Percentiles rank a stretch among this genome's conserved stretches.
Conservation (phyloP, 805 yeast genomes). For the Ogataea pignaliae region DNA sequence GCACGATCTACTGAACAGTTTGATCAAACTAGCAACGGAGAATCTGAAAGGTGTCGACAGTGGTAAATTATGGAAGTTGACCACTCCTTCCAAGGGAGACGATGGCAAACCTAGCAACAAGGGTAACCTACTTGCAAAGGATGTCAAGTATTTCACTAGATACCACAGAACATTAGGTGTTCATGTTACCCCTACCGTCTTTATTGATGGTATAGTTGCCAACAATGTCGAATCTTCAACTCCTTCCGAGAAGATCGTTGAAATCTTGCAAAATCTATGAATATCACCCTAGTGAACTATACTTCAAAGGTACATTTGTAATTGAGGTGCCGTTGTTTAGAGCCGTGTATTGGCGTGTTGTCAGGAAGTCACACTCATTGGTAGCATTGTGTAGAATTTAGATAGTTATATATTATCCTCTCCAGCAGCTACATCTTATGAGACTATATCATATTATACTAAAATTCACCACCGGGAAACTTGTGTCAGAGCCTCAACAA, state of each 20-base stretch:
- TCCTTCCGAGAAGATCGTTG: slow-evolving; percentile 40
- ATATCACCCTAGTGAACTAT: no score
- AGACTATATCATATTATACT: no score
- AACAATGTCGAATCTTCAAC: slow-evolving; percentile 60
- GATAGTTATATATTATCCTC: no score
- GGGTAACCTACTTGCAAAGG: slow-evolving; percentile 57
- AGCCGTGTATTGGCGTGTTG: no score
- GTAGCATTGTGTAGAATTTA: no score
- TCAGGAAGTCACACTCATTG: no score
- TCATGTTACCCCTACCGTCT: slow-evolving; percentile 82
- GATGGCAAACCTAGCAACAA: slow-evolving; percentile 38
- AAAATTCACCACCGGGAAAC: no score
- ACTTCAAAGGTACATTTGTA: no score
- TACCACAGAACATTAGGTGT: slow-evolving; percentile 72
- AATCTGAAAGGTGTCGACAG: slow-evolving; percentile 33
- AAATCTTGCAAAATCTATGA: slow-evolving; percentile 30
- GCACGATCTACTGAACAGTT: slow-evolving; percentile 47
- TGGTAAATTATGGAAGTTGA: slow-evolving; percentile 28
- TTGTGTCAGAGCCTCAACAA: no score
- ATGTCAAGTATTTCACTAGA: slow-evolving; percentile 69
- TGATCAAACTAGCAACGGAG: slow-evolving; percentile 44
- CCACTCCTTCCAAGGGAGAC: slow-evolving; percentile 28
- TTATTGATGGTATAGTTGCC: slow-evolving; percentile 62
- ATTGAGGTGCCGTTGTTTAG: no score
- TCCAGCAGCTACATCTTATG: no score